Evolutionary conservation across 75 land plant species (phyloP).

Genomic region (Cryptomeria japonica): DNA sequence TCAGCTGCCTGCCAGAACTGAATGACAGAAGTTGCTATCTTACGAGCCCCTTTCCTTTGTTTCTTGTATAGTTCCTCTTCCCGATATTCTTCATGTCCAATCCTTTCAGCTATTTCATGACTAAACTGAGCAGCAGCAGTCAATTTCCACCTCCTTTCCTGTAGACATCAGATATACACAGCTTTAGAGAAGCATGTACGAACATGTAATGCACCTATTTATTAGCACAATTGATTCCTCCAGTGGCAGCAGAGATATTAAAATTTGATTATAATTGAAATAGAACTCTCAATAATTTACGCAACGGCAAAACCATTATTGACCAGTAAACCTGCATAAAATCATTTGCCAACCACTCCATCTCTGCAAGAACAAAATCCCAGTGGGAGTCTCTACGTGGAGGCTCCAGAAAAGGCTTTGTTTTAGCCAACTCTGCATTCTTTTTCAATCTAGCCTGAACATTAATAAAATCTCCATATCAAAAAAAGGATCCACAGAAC

Average conservation of each 20-base stretch:
- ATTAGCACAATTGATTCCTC: background rate
- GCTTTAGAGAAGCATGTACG: background rate
- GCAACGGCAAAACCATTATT: background rate
- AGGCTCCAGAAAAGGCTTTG: conserved; percentile 35
- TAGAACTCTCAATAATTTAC: conserved; percentile 2
- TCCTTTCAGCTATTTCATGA: conserved; percentile 33
- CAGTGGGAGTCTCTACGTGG: conserved; percentile 65
- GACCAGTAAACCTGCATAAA: conserved; percentile 72
- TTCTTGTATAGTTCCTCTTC: conserved; percentile 23
- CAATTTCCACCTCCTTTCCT: conserved; percentile 94
- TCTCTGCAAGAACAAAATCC: conserved; percentile 98
- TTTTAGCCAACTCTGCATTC: conserved; percentile 42
- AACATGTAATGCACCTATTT: background rate
- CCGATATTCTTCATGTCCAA: conserved; percentile 33
- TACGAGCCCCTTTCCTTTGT: conserved; percentile 39
- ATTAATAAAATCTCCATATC: background rate
- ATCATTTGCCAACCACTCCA: conserved; percentile 98
- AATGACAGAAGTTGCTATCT: conserved; percentile 60
- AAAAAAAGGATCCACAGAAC: background rate
- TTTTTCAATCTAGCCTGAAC: conserved; percentile 58
- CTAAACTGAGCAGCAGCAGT: conserved; percentile 75
- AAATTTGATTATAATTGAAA: background rate
- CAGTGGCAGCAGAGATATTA: background rate
- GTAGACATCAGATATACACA: conserved; percentile 5
- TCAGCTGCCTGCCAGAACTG: conserved; percentile 75